Conservation (phyloP, 2,329 filamentous ascomycete species). For the Exophiala calicioides region DNA sequence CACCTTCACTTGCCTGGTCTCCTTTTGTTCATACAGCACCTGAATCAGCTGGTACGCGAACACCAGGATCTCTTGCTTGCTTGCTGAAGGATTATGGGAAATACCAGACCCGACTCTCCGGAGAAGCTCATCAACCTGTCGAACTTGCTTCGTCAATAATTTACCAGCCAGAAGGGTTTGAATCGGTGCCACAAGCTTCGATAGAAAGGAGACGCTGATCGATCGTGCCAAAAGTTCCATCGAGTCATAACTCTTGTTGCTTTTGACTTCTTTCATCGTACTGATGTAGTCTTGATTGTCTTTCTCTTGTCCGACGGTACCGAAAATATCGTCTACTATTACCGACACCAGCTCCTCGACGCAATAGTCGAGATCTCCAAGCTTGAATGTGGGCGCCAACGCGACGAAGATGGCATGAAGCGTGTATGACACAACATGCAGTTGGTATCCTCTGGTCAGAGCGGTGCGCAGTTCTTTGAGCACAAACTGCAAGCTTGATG, state of each 20-base stretch:
- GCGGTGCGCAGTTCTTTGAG: slow-evolving; percentile 84
- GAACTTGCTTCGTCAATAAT: slow-evolving; percentile 76
- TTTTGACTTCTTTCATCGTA: slow-evolving; percentile 97
- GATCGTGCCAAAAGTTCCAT: slow-evolving; percentile 90
- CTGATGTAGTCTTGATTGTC: slow-evolving; percentile 93
- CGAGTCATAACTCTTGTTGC: slow-evolving; percentile 96
- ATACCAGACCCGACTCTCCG: slow-evolving; percentile 80
- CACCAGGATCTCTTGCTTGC: slow-evolving; percentile 78
- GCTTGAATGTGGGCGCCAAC: slow-evolving; percentile 68
- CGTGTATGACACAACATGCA: slow-evolving; percentile 93
- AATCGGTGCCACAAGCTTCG: slow-evolving; percentile 75
- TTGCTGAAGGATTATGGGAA: slow-evolving; percentile 75
- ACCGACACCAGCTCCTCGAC: slow-evolving; percentile 74
- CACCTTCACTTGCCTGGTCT: slow-evolving; percentile 38
- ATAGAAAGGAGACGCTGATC: slow-evolving; percentile 72
- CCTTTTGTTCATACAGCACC: slow-evolving; percentile 71
- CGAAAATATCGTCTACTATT: slow-evolving; percentile 97
- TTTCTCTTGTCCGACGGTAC: slow-evolving; percentile 88
- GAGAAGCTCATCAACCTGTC: slow-evolving; percentile 88
- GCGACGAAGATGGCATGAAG: slow-evolving; percentile 86
- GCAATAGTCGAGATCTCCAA: slow-evolving; percentile 89
- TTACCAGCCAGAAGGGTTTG: slow-evolving; percentile 79
- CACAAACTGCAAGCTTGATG: slow-evolving; percentile 86
- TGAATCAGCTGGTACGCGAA: slow-evolving; percentile 96
- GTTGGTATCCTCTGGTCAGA: slow-evolving; percentile 81